phyloP scores from a whole-genome alignment of 2,329 filamentous ascomycete genomes.

The Fulvia fulva region DNA sequence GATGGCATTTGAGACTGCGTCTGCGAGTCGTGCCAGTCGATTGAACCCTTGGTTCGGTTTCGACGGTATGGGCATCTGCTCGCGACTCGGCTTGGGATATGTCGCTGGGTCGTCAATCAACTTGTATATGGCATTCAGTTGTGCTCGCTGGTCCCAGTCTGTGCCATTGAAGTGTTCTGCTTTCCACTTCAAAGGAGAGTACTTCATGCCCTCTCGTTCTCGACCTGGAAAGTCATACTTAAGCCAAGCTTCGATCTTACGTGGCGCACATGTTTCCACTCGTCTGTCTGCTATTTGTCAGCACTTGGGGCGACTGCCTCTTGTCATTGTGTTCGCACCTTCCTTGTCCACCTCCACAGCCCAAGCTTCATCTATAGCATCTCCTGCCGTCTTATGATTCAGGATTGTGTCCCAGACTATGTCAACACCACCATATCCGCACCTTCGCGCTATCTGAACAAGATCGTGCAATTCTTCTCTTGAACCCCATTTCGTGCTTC shows the following conservation, averaged over 20 bases:
- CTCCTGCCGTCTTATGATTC: slow-evolving; percentile 68
- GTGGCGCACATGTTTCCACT: slow-evolving; percentile 50
- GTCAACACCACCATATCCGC: slow-evolving; percentile 45
- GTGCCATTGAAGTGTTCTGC: slow-evolving; percentile 66
- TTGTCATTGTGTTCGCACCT: slow-evolving; percentile 14
- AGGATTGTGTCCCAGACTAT: slow-evolving; percentile 68
- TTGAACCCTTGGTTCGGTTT: slow-evolving; percentile 17
- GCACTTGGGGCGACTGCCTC: not conserved
- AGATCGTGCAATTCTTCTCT: slow-evolving; percentile 58
- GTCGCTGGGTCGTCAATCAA: slow-evolving; percentile 47
- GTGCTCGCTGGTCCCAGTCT: slow-evolving; percentile 58
- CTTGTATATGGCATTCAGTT: slow-evolving; percentile 61
- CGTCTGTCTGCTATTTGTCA: slow-evolving; percentile 34
- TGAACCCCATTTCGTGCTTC: slow-evolving; percentile 65
- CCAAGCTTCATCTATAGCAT: slow-evolving; percentile 58
- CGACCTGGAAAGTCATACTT: slow-evolving; percentile 63
- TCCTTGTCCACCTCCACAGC: slow-evolving; percentile 60
- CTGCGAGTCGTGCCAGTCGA: slow-evolving; percentile 23
- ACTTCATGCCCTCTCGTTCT: slow-evolving; percentile 43
- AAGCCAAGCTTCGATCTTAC: slow-evolving; percentile 65
- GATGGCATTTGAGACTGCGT: slow-evolving; percentile 12
- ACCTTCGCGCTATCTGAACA: slow-evolving; percentile 46
- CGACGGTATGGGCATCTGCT: slow-evolving; percentile 18
- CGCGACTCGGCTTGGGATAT: slow-evolving; percentile 24
- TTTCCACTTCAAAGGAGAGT: slow-evolving; percentile 61